A percentile compares a stretch with the other conserved stretches of the same genome.
These are phyloP conservation scores for Cymodocea nodosa DNA, from an alignment of 116 monocot species.

Conservation along the genomic window DNA sequence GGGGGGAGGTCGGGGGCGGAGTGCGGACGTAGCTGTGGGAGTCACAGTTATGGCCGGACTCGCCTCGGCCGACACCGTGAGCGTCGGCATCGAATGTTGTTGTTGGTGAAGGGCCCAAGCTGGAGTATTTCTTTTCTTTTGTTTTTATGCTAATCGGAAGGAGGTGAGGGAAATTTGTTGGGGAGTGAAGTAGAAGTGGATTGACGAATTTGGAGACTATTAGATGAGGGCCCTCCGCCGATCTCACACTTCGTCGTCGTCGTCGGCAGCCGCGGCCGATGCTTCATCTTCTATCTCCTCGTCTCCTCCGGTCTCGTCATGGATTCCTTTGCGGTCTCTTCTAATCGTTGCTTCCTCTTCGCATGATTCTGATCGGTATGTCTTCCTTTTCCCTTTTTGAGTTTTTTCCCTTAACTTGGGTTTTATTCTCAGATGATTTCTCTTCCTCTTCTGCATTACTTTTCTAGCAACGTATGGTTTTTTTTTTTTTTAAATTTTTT, in stretches of 20 bases:
- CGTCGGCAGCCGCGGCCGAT: not conserved
- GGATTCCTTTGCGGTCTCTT: constrained; percentile 14
- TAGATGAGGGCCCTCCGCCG: constrained; percentile 11
- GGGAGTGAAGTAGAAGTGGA: not conserved
- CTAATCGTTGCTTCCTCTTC: constrained; percentile 11
- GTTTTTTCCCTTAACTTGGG: not conserved
- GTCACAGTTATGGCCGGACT: too few relatives aligned
- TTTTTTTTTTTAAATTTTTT: not conserved
- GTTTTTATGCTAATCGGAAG: not conserved
- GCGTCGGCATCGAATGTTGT: too few relatives aligned
- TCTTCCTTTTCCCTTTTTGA: not conserved
- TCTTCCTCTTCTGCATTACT: not conserved
- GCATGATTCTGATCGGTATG: constrained; percentile 13
- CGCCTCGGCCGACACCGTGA: too few relatives aligned
- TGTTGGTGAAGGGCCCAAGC: too few relatives aligned
- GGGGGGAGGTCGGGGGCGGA: not conserved
- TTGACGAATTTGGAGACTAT: not conserved
- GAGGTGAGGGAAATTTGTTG: not conserved
- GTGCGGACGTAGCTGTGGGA: too few relatives aligned
- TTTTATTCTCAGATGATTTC: not conserved
- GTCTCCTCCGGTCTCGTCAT: constrained; percentile 5
- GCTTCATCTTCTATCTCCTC: constrained; percentile 5
- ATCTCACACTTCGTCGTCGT: constrained; percentile 9
- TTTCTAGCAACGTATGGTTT: not conserved
- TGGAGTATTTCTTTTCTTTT: not conserved